Evolutionary conservation across 495 filamentous ascomycete species (phyloP), one percentile per base, ranked within the genome.

Genomic region (Parathielavia hyrcaniae): DNA sequence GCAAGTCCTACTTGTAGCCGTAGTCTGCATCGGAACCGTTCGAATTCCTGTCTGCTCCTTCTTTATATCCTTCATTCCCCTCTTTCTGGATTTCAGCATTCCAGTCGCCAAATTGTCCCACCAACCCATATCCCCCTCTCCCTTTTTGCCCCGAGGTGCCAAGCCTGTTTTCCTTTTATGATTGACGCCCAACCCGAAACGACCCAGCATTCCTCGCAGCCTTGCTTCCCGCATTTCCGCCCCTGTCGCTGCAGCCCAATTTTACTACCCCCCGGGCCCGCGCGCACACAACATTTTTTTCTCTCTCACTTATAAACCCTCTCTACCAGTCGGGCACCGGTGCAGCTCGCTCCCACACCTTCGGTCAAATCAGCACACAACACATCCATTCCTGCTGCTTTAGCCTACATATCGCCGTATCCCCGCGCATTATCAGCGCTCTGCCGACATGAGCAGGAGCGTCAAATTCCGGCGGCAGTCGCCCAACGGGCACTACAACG

Each of bases 331-430:
- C 67, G 67, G 68, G 70, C 70, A 72, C 67, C 50, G 39, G 50
- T 71, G 70, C 68, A 72, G 70, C 63, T 22, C 58, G 50, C 57
- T 60, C 64, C 57, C 55, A 54, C 55, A 46, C 44, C 43, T 48
- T 30, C 60, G 53, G 68, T 69, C 70, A 71, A 72, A 72, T 72
- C 70, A 72, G 68, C 70, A 68, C 68, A 68, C 61, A 68, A 71
- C 70, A 72, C 68, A 71, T 68, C 61, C 64, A 61, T 55, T 56
- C 46, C 56, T 30, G 50, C 67, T 65, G 67, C 67, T 66, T 61
- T 67, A 62, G 64, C 64, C 62, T 53, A 47, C 50, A 47, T 62
- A 57, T 57, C 66, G 50, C 48, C 59, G 57, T 60, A 57, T 50
- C 58, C 16, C 50, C 56, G 47, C 34, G 44, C 60, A 58, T 54